Evolutionary conservation across 2,329 filamentous ascomycete species (phyloP).

Genomic region (Colletotrichum kahawae): DNA sequence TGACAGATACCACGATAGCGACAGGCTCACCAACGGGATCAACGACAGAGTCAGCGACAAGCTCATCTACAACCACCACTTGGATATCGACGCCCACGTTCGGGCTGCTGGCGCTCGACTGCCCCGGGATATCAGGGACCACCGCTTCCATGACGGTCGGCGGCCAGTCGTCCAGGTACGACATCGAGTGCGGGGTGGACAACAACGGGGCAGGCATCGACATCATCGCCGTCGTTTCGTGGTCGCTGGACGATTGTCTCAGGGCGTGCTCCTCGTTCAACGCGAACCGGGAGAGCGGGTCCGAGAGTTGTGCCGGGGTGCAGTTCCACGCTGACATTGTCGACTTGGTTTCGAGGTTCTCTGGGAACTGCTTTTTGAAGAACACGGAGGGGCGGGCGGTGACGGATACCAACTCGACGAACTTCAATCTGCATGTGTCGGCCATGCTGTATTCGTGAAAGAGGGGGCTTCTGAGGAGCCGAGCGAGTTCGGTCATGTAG

Average conservation of each 20-base stretch:
- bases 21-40: not conserved
- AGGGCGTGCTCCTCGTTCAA: not conserved
- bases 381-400: not conserved
- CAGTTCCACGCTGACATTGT: not conserved
- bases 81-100: not conserved
- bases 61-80: not conserved
- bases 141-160: not conserved
- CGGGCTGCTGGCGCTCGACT: not conserved
- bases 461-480: not conserved
- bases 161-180: not conserved
- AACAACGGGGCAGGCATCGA: not conserved
- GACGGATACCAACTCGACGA: not conserved
- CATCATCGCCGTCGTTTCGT: not conserved
- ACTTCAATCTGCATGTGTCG: not conserved
- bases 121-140: not conserved
- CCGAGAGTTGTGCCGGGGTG: not conserved
- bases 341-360: not conserved
- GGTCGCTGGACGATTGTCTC: not conserved
- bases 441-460: not conserved
- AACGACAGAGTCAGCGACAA: too few species aligned
- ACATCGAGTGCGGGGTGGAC: not conserved
- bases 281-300: not conserved
- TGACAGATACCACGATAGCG: not conserved
- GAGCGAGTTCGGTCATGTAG: not conserved
- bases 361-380: not conserved